Evolutionary conservation across 768 basidiomycete genomes (phyloP).

Genomic region (Lentinula raphanica): DNA sequence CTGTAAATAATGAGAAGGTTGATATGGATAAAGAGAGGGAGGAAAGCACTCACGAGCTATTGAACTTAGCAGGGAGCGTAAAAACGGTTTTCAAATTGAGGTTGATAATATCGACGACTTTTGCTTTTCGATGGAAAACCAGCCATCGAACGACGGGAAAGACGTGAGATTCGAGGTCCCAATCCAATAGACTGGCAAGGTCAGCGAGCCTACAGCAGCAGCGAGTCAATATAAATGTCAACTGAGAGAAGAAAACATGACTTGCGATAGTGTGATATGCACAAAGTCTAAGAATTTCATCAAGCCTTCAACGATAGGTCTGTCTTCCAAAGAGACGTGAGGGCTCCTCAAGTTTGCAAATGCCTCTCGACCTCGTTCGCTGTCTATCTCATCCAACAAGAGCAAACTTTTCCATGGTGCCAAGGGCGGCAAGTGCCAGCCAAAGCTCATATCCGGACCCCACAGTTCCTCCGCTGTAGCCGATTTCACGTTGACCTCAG

Average conservation of each 20-base stretch:
- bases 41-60: slow-evolving; percentile 50
- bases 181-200: slow-evolving; percentile 75
- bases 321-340: slow-evolving; percentile 59
- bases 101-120: slow-evolving; percentile 84
- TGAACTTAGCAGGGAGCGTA: slow-evolving; percentile 61
- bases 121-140: slow-evolving; percentile 84
- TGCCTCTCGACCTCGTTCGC: slow-evolving; percentile 48
- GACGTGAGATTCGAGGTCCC: slow-evolving; percentile 78
- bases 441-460: slow-evolving; percentile 65
- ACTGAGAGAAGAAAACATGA: slow-evolving; percentile 10
- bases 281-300: slow-evolving; percentile 72
- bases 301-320: slow-evolving; percentile 62
- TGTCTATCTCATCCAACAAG: slow-evolving; percentile 48
- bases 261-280: slow-evolving; percentile 73
- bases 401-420: slow-evolving; percentile 91
- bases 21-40: too few species aligned
- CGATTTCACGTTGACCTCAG: slow-evolving; percentile 35
- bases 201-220: slow-evolving; percentile 54
- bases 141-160: slow-evolving; percentile 91
- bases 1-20: slow-evolving; percentile 24
- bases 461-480: slow-evolving; percentile 48
- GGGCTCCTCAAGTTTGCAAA: slow-evolving; percentile 55
- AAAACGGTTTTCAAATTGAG: slow-evolving; percentile 77
- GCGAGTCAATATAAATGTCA: not conserved
- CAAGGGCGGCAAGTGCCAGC: slow-evolving; percentile 69